These are phyloP conservation scores for Arabis hirsuta DNA, from an alignment of 345 rosid species.

Conservation along the genomic window DNA sequence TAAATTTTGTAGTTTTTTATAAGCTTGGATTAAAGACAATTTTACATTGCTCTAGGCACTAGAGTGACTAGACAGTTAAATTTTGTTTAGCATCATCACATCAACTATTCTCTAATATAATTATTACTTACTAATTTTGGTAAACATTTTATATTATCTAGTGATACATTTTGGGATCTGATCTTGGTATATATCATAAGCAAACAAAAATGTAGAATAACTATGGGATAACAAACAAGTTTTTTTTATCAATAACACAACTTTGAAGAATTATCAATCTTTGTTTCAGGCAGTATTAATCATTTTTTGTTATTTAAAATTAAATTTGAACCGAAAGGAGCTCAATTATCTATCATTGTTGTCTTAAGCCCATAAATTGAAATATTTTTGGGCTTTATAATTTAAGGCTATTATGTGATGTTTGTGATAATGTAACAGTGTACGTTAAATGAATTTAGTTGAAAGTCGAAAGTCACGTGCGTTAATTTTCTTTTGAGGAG, in stretches of 20 bases:
- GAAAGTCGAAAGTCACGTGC: slow-evolving; percentile 32
- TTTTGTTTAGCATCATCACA: slow-evolving; percentile 17
- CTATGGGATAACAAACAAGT: too few relatives aligned
- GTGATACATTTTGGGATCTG: too few relatives aligned
- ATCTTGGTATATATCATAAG: too few relatives aligned
- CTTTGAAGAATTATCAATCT: too few relatives aligned
- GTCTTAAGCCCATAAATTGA: too few relatives aligned
- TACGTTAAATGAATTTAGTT: slow-evolving; percentile 19
- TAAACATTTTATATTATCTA: background rate
- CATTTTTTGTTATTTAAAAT: too few relatives aligned
- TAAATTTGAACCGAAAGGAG: too few relatives aligned
- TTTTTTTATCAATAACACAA: background rate
- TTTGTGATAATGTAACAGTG: background rate
- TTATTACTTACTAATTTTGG: slow-evolving; percentile 7
- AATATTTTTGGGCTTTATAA: slow-evolving; percentile 15
- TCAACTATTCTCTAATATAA: background rate
- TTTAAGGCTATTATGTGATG: background rate
- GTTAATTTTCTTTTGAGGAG: slow-evolving; percentile 23
- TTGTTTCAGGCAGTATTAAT: too few relatives aligned
- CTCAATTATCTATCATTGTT: too few relatives aligned
- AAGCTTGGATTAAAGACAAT: slow-evolving; percentile 29
- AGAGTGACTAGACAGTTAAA: slow-evolving; percentile 1
- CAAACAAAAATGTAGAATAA: too few relatives aligned
- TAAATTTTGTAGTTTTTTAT: background rate
- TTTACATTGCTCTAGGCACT: slow-evolving; percentile 31